Evolutionary conservation across 352 stramenopile species (phyloP).

Genomic region (Pythium utonaiense): DNA sequence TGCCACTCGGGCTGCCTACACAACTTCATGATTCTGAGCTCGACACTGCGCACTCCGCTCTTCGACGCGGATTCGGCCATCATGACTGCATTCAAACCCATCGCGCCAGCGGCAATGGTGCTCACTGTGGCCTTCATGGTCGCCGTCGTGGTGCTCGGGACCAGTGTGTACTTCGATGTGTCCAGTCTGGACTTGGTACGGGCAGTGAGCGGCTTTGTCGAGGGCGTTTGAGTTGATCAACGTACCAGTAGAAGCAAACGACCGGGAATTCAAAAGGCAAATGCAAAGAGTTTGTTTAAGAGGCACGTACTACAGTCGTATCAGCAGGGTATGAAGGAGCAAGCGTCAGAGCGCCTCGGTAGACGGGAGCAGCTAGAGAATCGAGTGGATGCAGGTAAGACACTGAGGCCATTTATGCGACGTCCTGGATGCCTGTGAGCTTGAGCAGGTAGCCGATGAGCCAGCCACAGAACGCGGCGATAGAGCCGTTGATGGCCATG

Average conservation of each 20-base stretch:
- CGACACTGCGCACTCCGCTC: slow-evolving; percentile 50
- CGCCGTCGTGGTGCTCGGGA: slow-evolving; percentile 37
- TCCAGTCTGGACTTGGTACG: slow-evolving; percentile 50
- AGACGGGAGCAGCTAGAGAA: not conserved
- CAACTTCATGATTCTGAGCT: slow-evolving; percentile 86
- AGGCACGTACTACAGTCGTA: not conserved
- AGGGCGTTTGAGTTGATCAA: slow-evolving; percentile 19
- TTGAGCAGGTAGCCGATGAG: slow-evolving; percentile 81
- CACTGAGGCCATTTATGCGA: slow-evolving; percentile 30
- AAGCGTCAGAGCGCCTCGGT: not conserved
- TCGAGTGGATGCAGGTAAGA: not conserved
- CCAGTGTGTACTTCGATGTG: slow-evolving; percentile 48
- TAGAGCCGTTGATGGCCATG: slow-evolving; percentile 77
- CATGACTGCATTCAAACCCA: slow-evolving; percentile 54
- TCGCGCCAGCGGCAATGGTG: slow-evolving; percentile 56
- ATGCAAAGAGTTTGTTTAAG: no score
- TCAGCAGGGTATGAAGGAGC: not conserved
- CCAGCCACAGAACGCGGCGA: slow-evolving; percentile 72
- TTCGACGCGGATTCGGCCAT: slow-evolving; percentile 60
- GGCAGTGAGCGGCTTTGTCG: slow-evolving; percentile 61
- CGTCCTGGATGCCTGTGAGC: slow-evolving; percentile 76
- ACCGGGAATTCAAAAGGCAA: no score
- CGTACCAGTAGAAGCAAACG: not conserved
- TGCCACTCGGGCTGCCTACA: slow-evolving; percentile 83
- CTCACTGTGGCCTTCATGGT: slow-evolving; percentile 59